These are phyloP conservation scores for Salvia miltiorrhiza DNA, from an alignment of 257 asterid genomes.

Conservation along the genomic window DNA sequence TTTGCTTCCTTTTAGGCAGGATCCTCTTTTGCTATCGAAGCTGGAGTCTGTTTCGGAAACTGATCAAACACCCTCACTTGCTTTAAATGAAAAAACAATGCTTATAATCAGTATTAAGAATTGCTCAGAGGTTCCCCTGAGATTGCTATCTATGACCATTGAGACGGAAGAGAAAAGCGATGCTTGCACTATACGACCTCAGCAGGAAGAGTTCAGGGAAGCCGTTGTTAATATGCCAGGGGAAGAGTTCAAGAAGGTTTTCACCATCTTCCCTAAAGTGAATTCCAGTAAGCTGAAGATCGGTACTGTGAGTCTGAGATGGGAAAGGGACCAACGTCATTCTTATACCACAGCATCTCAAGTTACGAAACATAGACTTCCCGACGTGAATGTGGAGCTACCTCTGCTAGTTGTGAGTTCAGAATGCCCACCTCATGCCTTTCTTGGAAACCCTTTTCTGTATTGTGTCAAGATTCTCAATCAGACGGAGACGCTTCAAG, in stretches of 20 bases:
- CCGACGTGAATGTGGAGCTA: conserved; percentile 69
- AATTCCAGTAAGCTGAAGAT: conserved; percentile 38
- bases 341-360: conserved; percentile 32
- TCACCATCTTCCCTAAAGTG: conserved; percentile 59
- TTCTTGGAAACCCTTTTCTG: conserved; percentile 72
- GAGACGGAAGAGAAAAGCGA: conserved; percentile 48
- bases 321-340: conserved; percentile 56
- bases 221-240: conserved; percentile 69
- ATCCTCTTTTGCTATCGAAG: conserved; percentile 77
- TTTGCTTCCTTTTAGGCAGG: conserved; percentile 79
- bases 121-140: conserved; percentile 82
- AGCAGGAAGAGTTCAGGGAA: conserved; percentile 43
- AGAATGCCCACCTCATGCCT: conserved; percentile 78
- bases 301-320: conserved; percentile 66
- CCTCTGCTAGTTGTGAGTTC: conserved; percentile 70
- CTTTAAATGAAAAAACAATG: conserved; percentile 66
- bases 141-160: conserved; percentile 62
- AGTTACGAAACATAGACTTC: conserved; percentile 66
- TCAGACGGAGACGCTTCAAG: conserved; percentile 73
- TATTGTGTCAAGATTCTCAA: conserved; percentile 54
- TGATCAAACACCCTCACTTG: conserved; percentile 56
- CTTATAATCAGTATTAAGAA: conserved; percentile 74
- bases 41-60: conserved; percentile 51
- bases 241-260: conserved; percentile 88
- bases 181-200: conserved; percentile 46